Conservation (phyloP, 306 rosid genomes). For the Styphnolobium japonicum region DNA sequence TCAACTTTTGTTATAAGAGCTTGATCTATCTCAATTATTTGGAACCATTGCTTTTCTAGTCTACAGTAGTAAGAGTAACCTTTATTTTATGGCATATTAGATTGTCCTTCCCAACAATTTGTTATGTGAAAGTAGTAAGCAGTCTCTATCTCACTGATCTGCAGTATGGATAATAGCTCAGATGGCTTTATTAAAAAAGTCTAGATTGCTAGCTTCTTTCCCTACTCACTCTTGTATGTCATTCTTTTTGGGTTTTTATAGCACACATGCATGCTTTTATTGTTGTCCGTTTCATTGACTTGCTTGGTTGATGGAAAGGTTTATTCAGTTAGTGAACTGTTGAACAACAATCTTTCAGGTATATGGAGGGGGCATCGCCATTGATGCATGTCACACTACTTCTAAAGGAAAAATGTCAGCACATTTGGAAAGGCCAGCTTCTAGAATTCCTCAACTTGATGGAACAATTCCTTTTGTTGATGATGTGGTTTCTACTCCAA, state of each 20-base stretch:
- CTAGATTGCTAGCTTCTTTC: constrained; percentile 2
- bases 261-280: not conserved
- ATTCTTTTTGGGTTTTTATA: not conserved
- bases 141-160: not conserved
- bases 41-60: not conserved
- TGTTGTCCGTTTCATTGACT: constrained; percentile 19
- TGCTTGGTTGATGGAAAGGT: constrained; percentile 15
- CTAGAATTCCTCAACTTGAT: constrained; percentile 91
- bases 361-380: constrained; percentile 54
- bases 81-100: not conserved
- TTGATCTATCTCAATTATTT: not conserved
- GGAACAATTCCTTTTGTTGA: constrained; percentile 92
- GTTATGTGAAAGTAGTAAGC: not conserved
- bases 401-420: constrained; percentile 40
- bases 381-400: constrained; percentile 31
- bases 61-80: not conserved
- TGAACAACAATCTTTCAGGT: constrained; percentile 52
- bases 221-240: not conserved
- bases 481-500: constrained; percentile 92
- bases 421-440: constrained; percentile 38
- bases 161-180: not conserved
- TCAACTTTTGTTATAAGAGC: not conserved
- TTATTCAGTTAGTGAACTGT: constrained; percentile 14
- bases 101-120: not conserved
- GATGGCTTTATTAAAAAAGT: not conserved